Conservation (phyloP, 2,329 filamentous ascomycete genomes). For the Scedosporium apiospermum region DNA sequence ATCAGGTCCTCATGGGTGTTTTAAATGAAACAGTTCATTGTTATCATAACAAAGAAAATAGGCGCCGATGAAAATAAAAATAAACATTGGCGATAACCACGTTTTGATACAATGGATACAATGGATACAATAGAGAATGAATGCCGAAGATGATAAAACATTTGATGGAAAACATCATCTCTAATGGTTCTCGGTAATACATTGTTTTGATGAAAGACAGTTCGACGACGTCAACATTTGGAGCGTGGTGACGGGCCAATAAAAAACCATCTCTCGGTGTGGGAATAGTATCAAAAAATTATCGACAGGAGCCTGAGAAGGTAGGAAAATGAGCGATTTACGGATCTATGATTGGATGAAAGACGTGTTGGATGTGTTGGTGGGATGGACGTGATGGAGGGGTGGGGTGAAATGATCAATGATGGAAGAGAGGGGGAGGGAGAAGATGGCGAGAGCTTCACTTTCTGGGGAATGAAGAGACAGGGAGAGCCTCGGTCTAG, state of each 20-base stretch:
- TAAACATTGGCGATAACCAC: no score
- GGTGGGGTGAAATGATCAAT: conserved; percentile 7
- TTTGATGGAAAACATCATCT: no score
- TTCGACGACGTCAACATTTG: no score
- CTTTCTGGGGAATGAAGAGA: background rate
- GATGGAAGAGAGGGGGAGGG: background rate
- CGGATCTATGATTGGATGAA: background rate
- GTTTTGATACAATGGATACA: no score
- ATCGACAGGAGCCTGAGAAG: background rate
- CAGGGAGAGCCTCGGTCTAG: background rate
- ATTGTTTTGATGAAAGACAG: no score
- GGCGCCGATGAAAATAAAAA: no score
- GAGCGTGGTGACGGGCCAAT: background rate
- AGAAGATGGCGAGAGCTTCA: conserved; percentile 2
- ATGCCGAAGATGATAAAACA: no score
- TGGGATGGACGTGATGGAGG: conserved; percentile 8
- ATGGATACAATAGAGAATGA: no score
- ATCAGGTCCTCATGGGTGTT: no score
- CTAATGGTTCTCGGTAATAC: no score
- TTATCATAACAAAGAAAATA: no score
- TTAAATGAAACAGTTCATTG: no score
- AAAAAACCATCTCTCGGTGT: background rate
- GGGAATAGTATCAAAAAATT: conserved; percentile 8
- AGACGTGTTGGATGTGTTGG: background rate
- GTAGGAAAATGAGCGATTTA: conserved; percentile 1